Base-by-base conservation (phyloP, 495 filamentous ascomycete species). In the Podospora pseudoanserina region DNA sequence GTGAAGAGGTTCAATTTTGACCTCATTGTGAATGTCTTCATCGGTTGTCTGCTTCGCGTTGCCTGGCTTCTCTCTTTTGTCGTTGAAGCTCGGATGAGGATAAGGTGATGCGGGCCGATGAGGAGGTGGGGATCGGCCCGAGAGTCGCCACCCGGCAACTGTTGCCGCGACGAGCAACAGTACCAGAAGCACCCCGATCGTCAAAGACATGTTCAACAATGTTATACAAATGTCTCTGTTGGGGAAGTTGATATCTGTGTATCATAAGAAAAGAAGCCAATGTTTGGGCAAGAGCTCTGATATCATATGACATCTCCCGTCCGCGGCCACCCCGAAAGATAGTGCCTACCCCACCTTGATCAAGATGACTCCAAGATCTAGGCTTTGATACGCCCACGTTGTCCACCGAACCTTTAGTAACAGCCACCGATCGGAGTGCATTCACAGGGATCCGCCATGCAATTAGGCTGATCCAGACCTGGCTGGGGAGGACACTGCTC, bases 21-120 rank as follows among this genome's bases (percentile, higher is more conserved):
- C 11, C 73, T 67, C 89, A 87, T 67, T 39, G 85, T 79, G 76
- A 92, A 93, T 28, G 93, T 81, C 57, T 87, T 87, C 77, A 85
- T 80, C 30, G 90, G 76, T 65, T 72, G 39, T 32, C 7, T 32
- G 39, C 39, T 49, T 49, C 15, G 7, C 9, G 13, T 1, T 49
- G 39, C 9, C 13, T 13, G 9, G 7, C 15, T 16, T 49, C 39
- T 49, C 9, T 49, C 39, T 28, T 15, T 49, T 63, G 61, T 63
- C 61, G 32, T 18, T 4, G 26, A 28, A 30, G 0, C 20, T 32
- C 27, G 59, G 59, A 4, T 28, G 23, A 7, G 27, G 26, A 28
- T 27, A 20, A 16, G 26, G 18, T 32, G 4, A 30, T 61, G 26
- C 23, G 16, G 16, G 59, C 30, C 27, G 59, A 26, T 61, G 59